A percentile compares a stretch with the other conserved stretches of the same genome.
Conservation (phyloP, 1,284 basidiomycete species). For the Mycena sp. region DNA sequence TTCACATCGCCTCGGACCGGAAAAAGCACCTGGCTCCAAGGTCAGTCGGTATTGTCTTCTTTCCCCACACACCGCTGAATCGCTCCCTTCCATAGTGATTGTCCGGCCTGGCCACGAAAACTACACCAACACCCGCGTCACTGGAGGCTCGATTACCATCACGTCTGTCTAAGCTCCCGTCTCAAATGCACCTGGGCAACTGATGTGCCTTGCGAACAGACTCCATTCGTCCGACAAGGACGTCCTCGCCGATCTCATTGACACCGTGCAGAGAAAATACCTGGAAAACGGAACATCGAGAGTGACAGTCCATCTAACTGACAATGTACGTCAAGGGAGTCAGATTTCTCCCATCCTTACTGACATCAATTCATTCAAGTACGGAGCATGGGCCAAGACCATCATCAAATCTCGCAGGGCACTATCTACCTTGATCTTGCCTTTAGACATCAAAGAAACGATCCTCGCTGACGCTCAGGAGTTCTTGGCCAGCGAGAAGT, state of each 20-base stretch:
- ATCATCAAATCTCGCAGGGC: conserved; percentile 15
- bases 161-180: conserved; percentile 15
- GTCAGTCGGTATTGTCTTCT: neutral
- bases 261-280: conserved; percentile 13
- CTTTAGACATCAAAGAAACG: conserved; percentile 10
- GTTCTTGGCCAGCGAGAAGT: conserved; percentile 17
- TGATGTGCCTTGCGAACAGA: neutral
- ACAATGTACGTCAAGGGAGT: conserved; percentile 16
- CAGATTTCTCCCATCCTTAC: neutral
- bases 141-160: conserved; percentile 15
- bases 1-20: conserved; percentile 9
- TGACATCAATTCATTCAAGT: conserved; percentile 9
- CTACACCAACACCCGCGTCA: conserved; percentile 9
- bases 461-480: conserved; percentile 15
- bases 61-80: too few species aligned
- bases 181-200: neutral
- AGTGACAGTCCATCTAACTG: conserved; percentile 23
- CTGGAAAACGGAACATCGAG: conserved; percentile 16
- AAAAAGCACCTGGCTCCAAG: conserved; percentile 22
- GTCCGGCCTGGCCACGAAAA: conserved; percentile 9
- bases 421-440: conserved; percentile 21
- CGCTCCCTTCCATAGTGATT: conserved; percentile 8
- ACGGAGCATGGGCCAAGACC: conserved; percentile 25
- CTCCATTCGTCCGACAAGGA: conserved; percentile 16
- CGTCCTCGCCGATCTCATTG: conserved; percentile 22